Base-by-base conservation (phyloP, 2,329 filamentous ascomycete species). In the Graphium sp. region DNA sequence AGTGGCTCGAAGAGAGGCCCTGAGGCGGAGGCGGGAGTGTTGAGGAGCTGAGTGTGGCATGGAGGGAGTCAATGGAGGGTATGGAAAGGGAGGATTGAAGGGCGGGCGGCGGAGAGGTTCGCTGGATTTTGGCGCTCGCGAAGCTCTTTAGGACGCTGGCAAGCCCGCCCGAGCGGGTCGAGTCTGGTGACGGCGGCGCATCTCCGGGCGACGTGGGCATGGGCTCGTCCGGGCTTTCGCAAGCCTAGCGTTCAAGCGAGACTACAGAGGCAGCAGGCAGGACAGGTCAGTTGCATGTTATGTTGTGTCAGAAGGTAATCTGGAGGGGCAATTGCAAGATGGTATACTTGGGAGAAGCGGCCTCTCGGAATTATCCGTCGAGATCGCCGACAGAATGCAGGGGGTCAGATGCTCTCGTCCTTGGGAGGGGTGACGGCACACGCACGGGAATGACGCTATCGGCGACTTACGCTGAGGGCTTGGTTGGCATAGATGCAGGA, bases 131-230 rank as follows among this genome's bases (percentile, higher is more conserved):
- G 33, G 57, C 58, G 40, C 59, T 60, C 27, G 70, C 63, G 40
- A 76, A 52, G 39, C 64, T 69, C 41, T 71, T 72, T 44, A 76
- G 69, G 35, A 76, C 69, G 39, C 66, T 65, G 40, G 66, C 68
- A 40, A 76, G 56, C 39, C 66, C 67, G 35, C 68, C 57, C 22
- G 57, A 48, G 42, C 52, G 59, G 50, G 58, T 65, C 32, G 62
- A 53, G 45, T 75, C 69, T 41, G 62, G 58, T 36, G 60, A 59
- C 34, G 59, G 55, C 38, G 53, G 45, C 42, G 60, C 62, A 56
- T 74, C 67, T 55, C 65, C 65, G 39, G 61, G 53, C 42, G 60
- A 58, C 35, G 66, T 64, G 52, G 69, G 62, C 70, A 75, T 75
- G 56, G 58, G 57, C 48, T 55, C 39, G 30, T 34, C 32, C 38